These are phyloP conservation scores for Erodium trifolium DNA, from an alignment of 441 rosid genomes.

Conservation along the genomic window DNA sequence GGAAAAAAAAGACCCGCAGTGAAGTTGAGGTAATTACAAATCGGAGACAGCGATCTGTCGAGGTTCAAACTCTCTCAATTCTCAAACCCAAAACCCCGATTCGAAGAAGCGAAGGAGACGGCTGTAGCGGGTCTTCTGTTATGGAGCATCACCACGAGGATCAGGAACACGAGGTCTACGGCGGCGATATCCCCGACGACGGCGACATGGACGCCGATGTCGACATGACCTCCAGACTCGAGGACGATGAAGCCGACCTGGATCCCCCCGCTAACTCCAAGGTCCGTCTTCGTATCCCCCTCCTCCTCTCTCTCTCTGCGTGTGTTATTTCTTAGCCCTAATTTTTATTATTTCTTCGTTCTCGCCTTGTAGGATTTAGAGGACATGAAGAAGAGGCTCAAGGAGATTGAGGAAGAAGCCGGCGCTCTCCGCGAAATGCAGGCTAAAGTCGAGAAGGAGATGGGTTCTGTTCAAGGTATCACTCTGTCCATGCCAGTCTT, in stretches of 20 bases:
- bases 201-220: conserved; percentile 55
- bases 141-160: conserved; percentile 22
- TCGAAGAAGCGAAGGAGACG: too few species aligned
- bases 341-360: background rate
- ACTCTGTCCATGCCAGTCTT: background rate
- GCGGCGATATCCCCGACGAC: conserved; percentile 33
- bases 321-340: background rate
- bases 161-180: conserved; percentile 49
- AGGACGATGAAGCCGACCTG: conserved; percentile 32
- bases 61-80: too few species aligned
- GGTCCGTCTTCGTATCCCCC: conserved; percentile 23
- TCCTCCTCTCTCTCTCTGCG: background rate
- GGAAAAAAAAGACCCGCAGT: background rate
- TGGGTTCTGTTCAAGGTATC: conserved; percentile 65
- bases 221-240: conserved; percentile 17
- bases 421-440: conserved; percentile 78
- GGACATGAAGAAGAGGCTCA: conserved; percentile 65
- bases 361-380: conserved; percentile 44
- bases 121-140: background rate
- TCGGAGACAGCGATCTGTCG: background rate
- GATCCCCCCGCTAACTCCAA: conserved; percentile 48
- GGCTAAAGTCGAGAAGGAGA: conserved; percentile 78
- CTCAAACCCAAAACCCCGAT: too few species aligned
- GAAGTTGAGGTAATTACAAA: background rate
- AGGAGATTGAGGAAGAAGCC: conserved; percentile 73